phyloP scores from a whole-genome alignment of 2,329 filamentous ascomycete genomes.

The Hypocreales sp. region DNA sequence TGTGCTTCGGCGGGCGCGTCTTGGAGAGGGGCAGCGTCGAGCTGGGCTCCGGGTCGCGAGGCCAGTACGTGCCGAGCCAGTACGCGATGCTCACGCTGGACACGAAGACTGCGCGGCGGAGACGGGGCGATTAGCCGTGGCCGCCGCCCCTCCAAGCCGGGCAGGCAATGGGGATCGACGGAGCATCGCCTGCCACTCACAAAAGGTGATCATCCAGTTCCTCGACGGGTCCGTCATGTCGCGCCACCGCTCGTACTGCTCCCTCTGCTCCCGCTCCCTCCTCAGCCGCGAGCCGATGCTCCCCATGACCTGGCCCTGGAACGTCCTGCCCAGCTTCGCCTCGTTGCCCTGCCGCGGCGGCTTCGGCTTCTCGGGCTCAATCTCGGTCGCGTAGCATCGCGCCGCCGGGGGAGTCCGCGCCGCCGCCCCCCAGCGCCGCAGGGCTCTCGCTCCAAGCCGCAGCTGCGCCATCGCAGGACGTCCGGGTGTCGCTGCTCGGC shows the following conservation, averaged over 20 bases:
- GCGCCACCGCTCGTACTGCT: slow-evolving; percentile 29
- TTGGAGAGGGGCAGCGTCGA: slow-evolving; percentile 45
- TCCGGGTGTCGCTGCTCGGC: not conserved
- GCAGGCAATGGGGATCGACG: no score
- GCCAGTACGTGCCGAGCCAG: slow-evolving; percentile 41
- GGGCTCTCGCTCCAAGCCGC: slow-evolving; percentile 14
- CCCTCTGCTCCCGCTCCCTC: slow-evolving; percentile 37
- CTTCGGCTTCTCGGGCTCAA: slow-evolving; percentile 19
- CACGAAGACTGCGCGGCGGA: slow-evolving; percentile 27
- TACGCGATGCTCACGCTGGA: slow-evolving; percentile 37
- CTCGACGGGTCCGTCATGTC: slow-evolving; percentile 23
- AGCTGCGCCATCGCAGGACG: slow-evolving; percentile 14
- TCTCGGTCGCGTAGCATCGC: slow-evolving; percentile 19
- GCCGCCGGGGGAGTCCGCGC: slow-evolving; percentile 5
- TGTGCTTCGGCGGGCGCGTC: slow-evolving; percentile 35
- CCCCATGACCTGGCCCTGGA: slow-evolving; percentile 44
- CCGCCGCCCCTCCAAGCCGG: no score
- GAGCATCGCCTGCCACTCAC: no score
- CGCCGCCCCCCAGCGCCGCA: slow-evolving; percentile 10
- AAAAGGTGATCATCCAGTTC: slow-evolving; percentile 37
- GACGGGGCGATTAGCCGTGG: no score
- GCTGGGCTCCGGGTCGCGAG: slow-evolving; percentile 29
- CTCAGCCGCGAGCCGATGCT: slow-evolving; percentile 38
- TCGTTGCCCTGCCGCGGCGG: slow-evolving; percentile 18
- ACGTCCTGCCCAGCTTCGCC: slow-evolving; percentile 23